phyloP scores from a whole-genome alignment of 345 rosid genomes.

The Brassica nigra region DNA sequence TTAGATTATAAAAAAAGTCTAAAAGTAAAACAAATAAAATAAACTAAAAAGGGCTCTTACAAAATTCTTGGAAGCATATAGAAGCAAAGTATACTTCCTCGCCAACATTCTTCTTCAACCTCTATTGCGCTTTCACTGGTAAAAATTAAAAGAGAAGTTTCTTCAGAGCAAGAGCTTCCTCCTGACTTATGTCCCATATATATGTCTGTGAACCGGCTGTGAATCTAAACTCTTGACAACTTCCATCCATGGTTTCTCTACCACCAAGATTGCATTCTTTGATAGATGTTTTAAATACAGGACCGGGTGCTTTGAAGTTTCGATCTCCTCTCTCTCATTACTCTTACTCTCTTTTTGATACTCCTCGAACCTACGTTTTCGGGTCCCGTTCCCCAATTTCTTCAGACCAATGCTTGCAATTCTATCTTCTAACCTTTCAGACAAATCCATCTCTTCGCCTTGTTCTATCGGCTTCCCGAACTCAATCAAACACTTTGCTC shows the following conservation, averaged over 20 bases:
- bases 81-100: background rate
- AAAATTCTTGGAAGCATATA: constrained; percentile 25
- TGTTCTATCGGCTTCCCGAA: constrained; percentile 66
- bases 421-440: constrained; percentile 46
- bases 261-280: constrained; percentile 66
- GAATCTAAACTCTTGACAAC: constrained; percentile 73
- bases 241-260: constrained; percentile 94
- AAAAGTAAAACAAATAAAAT: background rate
- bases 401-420: constrained; percentile 44
- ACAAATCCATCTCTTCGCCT: constrained; percentile 50
- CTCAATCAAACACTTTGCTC: constrained; percentile 88
- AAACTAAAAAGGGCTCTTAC: background rate
- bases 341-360: constrained; percentile 50
- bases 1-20: background rate
- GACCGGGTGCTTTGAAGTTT: constrained; percentile 81
- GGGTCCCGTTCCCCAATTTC: constrained; percentile 17
- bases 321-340: constrained; percentile 59
- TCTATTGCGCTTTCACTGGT: background rate
- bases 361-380: constrained; percentile 59
- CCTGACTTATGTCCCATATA: constrained; percentile 65
- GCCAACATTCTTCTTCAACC: constrained; percentile 3
- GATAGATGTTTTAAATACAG: constrained; percentile 77
- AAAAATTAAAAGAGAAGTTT: background rate
- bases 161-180: constrained; percentile 1
- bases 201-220: constrained; percentile 90